Conservation (phyloP, 495 filamentous ascomycete genomes). For the Neurospora pannonica region DNA sequence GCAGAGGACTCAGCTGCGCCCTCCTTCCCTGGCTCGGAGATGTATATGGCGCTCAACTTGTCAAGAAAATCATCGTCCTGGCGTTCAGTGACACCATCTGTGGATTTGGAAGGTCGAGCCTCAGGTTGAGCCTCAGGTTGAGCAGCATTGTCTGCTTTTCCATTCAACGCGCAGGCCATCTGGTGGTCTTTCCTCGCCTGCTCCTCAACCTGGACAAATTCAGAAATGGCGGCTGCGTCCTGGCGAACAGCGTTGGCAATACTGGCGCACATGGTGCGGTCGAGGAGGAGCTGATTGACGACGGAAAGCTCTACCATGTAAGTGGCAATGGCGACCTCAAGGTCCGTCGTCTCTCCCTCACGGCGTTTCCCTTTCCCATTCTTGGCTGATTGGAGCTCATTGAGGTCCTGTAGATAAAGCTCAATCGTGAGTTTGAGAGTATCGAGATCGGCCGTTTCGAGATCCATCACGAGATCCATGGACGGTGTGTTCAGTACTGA, state of each 20-base stretch:
- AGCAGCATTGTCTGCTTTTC: no score
- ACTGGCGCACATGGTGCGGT: constrained; percentile 25
- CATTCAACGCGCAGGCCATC: no score
- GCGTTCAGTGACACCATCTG: no score
- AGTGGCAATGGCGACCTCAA: constrained; percentile 14
- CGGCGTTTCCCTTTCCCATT: constrained; percentile 21
- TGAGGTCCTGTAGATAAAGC: constrained; percentile 26
- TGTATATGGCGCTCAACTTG: neutral
- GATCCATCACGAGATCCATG: neutral
- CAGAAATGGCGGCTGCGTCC: constrained; percentile 17
- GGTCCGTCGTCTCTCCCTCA: constrained; percentile 19
- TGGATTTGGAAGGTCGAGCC: no score
- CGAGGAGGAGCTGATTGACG: constrained; percentile 10
- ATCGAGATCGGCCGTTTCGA: neutral
- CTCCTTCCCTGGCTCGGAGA: neutral
- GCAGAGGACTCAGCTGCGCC: constrained; percentile 7
- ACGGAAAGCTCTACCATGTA: constrained; percentile 22
- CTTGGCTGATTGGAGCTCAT: constrained; percentile 2
- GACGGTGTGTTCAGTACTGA: neutral
- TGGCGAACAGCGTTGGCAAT: constrained; percentile 19
- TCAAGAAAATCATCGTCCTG: no score
- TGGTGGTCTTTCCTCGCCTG: constrained; percentile 15
- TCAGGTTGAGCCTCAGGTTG: no score
- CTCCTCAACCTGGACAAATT: constrained; percentile 11
- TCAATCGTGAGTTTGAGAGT: constrained; percentile 9